Conservation (phyloP, 805 yeast species). For the Teunomyces tritomae region DNA sequence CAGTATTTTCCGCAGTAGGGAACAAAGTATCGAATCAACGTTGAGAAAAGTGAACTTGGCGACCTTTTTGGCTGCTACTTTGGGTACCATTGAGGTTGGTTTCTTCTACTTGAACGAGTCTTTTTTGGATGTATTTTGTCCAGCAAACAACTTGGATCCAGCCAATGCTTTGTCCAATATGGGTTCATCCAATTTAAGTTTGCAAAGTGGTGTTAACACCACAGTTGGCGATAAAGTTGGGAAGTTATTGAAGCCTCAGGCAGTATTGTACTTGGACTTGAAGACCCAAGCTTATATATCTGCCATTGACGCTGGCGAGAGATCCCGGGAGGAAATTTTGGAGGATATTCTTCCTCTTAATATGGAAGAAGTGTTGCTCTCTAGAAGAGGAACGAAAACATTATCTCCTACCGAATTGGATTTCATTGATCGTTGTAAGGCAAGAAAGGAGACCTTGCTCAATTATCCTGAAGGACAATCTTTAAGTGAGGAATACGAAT, state of each 20-base stretch:
- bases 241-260: conserved; percentile 74
- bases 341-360: conserved; percentile 73
- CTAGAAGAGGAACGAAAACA: conserved; percentile 35
- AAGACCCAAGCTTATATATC: conserved; percentile 95
- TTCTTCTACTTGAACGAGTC: conserved; percentile 82
- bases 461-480: conserved; percentile 46
- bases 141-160: conserved; percentile 58
- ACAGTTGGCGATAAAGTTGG: conserved; percentile 45
- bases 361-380: conserved; percentile 46
- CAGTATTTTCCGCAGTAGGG: conserved; percentile 54
- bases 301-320: conserved; percentile 65
- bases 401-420: conserved; percentile 78
- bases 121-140: conserved; percentile 85
- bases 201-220: conserved; percentile 33
- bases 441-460: conserved; percentile 62
- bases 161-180: conserved; percentile 39
- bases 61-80: conserved; percentile 81
- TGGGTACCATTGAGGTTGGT: conserved; percentile 83
- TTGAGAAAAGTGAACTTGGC: conserved; percentile 84
- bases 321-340: conserved; percentile 63
- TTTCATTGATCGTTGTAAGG: conserved; percentile 69
- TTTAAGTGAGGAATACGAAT: conserved; percentile 72
- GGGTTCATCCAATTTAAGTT: conserved; percentile 26
- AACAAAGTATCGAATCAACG: conserved; percentile 60
- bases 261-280: conserved; percentile 74